Conservation (phyloP, 768 basidiomycete species). For the Obba rivulosa region DNA sequence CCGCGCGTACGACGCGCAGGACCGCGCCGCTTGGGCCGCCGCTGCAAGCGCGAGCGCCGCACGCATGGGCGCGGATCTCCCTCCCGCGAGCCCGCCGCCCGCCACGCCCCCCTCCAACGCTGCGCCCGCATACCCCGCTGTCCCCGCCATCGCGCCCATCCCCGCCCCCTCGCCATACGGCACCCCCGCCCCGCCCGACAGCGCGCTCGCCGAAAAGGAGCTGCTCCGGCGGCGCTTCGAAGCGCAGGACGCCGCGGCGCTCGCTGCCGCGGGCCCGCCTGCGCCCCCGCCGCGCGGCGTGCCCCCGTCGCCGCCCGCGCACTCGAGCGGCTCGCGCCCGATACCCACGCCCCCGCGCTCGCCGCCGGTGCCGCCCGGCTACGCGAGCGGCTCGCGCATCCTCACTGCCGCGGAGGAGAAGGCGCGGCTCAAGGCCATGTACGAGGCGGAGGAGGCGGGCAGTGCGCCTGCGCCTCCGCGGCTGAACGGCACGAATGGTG, state of each 20-base stretch:
- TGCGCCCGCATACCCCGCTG: background rate
- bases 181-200: conserved; percentile 6
- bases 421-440: conserved; percentile 58
- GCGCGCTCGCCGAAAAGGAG: conserved; percentile 22
- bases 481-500: background rate
- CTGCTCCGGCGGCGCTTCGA: conserved; percentile 26
- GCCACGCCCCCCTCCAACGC: background rate
- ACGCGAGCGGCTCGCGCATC: conserved; percentile 20
- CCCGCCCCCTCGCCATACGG: background rate
- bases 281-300: conserved; percentile 15
- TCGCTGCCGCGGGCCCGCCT: conserved; percentile 10
- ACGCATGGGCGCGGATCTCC: background rate
- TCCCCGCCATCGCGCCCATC: background rate
- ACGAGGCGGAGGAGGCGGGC: conserved; percentile 47
- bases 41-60: conserved; percentile 11
- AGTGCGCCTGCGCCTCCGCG: conserved; percentile 6
- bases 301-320: conserved; percentile 13
- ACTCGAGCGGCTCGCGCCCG: conserved; percentile 20
- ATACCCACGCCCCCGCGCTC: conserved; percentile 25
- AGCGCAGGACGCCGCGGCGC: conserved; percentile 23
- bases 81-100: conserved; percentile 4
- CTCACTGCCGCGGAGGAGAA: conserved; percentile 80
- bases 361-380: conserved; percentile 24
- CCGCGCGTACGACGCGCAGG: conserved; percentile 58
- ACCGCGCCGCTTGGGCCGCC: conserved; percentile 42